phyloP scores from a whole-genome alignment of 1,139 yeast genomes.

The Diutina rugosa region DNA sequence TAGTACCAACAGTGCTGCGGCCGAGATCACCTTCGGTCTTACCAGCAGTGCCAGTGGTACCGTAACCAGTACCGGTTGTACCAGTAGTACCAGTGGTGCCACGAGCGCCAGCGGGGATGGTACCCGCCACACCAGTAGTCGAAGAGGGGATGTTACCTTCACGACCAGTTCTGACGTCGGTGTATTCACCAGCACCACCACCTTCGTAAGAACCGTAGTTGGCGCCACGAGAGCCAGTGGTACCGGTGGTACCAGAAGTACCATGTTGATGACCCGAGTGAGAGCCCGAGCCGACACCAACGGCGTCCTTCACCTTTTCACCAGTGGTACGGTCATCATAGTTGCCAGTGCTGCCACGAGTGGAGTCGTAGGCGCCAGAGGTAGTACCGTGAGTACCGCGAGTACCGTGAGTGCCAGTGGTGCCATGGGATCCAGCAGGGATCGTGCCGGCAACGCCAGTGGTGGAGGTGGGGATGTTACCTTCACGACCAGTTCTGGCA shows the following conservation, averaged over 20 bases:
- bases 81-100: background rate
- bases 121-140: background rate
- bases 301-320: background rate
- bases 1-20: background rate
- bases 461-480: background rate
- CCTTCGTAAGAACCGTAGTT: too few relatives aligned
- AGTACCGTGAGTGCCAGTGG: background rate
- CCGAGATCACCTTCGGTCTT: background rate
- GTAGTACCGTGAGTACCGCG: background rate
- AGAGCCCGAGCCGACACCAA: background rate
- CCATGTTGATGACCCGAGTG: background rate
- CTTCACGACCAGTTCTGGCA: background rate
- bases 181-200: background rate
- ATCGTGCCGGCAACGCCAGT: background rate
- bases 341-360: background rate
- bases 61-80: background rate
- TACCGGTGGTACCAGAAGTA: background rate
- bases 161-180: background rate
- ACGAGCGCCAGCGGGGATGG: background rate
- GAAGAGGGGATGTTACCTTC: background rate
- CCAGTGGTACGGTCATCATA: background rate
- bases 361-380: background rate
- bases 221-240: background rate
- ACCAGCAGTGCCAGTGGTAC: background rate
- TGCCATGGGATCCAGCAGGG: background rate